These are phyloP conservation scores for Trichoderma cornu-damae DNA, from an alignment of 2,329 filamentous ascomycete species.

Conservation along the genomic window DNA sequence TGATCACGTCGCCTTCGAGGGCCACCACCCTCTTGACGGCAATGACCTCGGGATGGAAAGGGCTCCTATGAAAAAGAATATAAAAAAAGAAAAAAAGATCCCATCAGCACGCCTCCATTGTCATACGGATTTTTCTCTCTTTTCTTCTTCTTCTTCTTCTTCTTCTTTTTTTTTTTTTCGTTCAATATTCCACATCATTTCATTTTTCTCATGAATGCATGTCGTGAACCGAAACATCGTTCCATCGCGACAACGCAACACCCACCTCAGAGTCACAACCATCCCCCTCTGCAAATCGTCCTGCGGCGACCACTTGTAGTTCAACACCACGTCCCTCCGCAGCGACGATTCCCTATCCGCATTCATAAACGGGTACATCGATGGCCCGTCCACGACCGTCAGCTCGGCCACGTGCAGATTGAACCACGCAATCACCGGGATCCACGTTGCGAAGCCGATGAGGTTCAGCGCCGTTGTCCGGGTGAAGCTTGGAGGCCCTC, in stretches of 20 bases:
- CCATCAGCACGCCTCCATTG: not conserved
- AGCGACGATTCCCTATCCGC: conserved; percentile 55
- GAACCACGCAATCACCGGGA: conserved; percentile 58
- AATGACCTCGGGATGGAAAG: conserved; percentile 61
- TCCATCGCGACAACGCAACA: conserved; percentile 17
- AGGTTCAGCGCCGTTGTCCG: conserved; percentile 41
- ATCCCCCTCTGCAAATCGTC: conserved; percentile 62
- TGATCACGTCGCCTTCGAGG: conserved; percentile 71
- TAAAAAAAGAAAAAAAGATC: not conserved
- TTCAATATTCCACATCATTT: no score
- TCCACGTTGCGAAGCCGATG: conserved; percentile 53
- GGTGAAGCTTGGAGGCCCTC: conserved; percentile 24
- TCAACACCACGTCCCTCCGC: conserved; percentile 52
- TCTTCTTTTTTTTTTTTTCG: no score
- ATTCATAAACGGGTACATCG: conserved; percentile 77
- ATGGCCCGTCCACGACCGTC: conserved; percentile 54
- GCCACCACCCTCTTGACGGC: conserved; percentile 81
- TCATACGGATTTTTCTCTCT: no score
- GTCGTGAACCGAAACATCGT: not conserved
- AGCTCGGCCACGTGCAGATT: conserved; percentile 57
- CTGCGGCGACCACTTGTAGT: conserved; percentile 54
- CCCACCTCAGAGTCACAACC: conserved; percentile 65
- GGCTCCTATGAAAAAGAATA: conserved; percentile 52
- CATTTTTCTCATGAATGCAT: no score
- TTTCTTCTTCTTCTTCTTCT: not conserved